Evolutionary conservation across 1,284 basidiomycete genomes (phyloP).

Genomic region (Ustilago shanxiensis): DNA sequence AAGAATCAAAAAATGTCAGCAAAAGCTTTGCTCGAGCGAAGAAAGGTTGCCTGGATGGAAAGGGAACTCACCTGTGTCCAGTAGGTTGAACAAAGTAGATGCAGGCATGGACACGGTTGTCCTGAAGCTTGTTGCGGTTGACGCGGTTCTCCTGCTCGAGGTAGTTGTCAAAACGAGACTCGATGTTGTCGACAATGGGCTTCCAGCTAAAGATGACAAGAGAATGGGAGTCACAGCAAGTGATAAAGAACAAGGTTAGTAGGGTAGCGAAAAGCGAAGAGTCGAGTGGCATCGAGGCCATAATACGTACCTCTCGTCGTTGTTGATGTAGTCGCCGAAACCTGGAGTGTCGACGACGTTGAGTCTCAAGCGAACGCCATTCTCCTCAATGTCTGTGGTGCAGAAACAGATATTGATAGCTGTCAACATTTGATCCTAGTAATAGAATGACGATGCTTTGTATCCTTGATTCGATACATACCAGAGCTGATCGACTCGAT

Average conservation of each 20-base stretch:
- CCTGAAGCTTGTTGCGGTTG: slow-evolving; percentile 67
- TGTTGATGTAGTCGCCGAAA: slow-evolving; percentile 70
- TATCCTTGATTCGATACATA: slow-evolving; percentile 16
- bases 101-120: slow-evolving; percentile 69
- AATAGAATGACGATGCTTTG: no score
- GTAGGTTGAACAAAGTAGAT: slow-evolving; percentile 70
- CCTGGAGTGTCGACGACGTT: slow-evolving; percentile 70
- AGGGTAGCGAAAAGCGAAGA: neutral
- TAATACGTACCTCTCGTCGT: slow-evolving; percentile 60
- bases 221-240: neutral
- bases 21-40: neutral
- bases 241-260: neutral
- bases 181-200: slow-evolving; percentile 69
- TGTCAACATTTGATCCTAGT: no score
- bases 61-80: slow-evolving; percentile 45
- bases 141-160: slow-evolving; percentile 70
- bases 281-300: no score
- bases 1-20: neutral
- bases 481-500: slow-evolving; percentile 69
- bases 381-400: slow-evolving; percentile 67
- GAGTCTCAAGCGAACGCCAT: slow-evolving; percentile 67
- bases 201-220: slow-evolving; percentile 56
- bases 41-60: neutral
- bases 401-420: neutral
- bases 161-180: slow-evolving; percentile 68